These are phyloP conservation scores for Vitis rupestris DNA, from an alignment of 164 flowering plant species.

Conservation along the genomic window DNA sequence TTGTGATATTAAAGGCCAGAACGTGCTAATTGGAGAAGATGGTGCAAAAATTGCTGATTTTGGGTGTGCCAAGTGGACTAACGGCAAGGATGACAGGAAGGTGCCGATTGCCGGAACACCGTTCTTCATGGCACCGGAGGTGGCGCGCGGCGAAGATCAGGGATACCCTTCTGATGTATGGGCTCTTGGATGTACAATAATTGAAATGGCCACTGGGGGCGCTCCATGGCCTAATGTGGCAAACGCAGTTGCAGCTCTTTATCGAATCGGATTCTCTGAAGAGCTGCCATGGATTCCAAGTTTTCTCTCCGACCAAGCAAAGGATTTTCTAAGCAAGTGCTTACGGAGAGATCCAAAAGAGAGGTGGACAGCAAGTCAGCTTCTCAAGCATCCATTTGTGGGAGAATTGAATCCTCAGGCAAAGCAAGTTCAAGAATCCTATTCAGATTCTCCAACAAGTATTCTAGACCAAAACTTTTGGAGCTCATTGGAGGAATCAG, in stretches of 20 bases:
- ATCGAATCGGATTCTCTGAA: conserved; percentile 46
- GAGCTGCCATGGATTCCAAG: conserved; percentile 56
- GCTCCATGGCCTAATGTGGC: conserved; percentile 53
- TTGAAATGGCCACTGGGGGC: conserved; percentile 77
- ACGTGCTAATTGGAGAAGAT: conserved; percentile 27
- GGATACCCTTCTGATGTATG: conserved; percentile 72
- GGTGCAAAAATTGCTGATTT: conserved; percentile 72
- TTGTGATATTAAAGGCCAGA: conserved; percentile 63
- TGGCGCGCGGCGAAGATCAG: conserved; percentile 70
- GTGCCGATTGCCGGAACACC: conserved; percentile 59
- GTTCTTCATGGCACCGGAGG: conserved; percentile 86
- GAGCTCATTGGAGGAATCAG: conserved; percentile 27
- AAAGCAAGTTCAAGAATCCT: conserved; percentile 7
- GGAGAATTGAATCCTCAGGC: conserved; percentile 1
- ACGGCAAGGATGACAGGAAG: conserved; percentile 2
- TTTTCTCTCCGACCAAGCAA: conserved; percentile 44
- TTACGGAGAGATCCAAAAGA: conserved; percentile 48
- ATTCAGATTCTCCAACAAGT: conserved; percentile 31
- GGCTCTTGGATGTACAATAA: conserved; percentile 83
- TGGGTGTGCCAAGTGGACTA: conserved; percentile 63
- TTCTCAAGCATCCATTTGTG: conserved; percentile 73
- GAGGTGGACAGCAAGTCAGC: conserved; percentile 66
- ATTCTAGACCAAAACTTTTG: conserved; percentile 35
- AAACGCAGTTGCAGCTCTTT: conserved; percentile 49
- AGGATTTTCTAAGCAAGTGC: conserved; percentile 74